Evolutionary conservation across 352 stramenopile species (phyloP), one percentile per base, ranked within the genome.

Genomic region (Phytophthora quininea): DNA sequence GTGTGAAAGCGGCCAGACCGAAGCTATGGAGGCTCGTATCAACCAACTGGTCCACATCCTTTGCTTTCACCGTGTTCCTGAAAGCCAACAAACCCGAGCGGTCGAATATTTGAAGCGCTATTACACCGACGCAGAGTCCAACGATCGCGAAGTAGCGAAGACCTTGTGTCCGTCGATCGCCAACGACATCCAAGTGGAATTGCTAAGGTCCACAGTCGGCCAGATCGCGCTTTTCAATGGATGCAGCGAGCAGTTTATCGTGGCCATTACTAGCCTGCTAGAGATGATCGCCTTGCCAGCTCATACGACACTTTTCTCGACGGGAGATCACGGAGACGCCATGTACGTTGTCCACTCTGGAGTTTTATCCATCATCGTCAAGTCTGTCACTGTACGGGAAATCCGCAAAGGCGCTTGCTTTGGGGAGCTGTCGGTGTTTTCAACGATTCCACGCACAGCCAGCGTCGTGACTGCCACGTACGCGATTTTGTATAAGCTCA

Each of bases 321-420:
- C 65, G n/a, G 85, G 85, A 6, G 83, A 91, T 32, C 66, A 74
- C 15, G 85, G 85, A 0, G 85, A 93, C 53, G 82, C 73, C 42
- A 92, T 93, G 85, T 92, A 90, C 43, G 67, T 89, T 29, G 85
- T 93, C 24, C 85, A 86, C 33, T 88, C 82, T 0, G 84, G 82
- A 0, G 66, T 88, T 0, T 59, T 92, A 2, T 69, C 84, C 35
- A 88, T 92, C 51, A 38, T 89, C 9, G 84, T 91, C 8, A 75
- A 79, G 50, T 78, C 69, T 0, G 59, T 75, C 12, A 88, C 86
- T 42, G 79, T 92, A 2, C 80, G 84, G n/a, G 84, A 92, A 52
- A 64, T 92, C 15, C 64, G 76, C 3, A 80, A 84, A 31, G 84
- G 81, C 5, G 84, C 71, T 91, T 92, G 54, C 19, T 91, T 92